A percentile compares a stretch with the other conserved stretches of the same genome.
Evolutionary conservation across 2,329 filamentous ascomycete genomes (phyloP).

Genomic region (Lizonia empirigonia): DNA sequence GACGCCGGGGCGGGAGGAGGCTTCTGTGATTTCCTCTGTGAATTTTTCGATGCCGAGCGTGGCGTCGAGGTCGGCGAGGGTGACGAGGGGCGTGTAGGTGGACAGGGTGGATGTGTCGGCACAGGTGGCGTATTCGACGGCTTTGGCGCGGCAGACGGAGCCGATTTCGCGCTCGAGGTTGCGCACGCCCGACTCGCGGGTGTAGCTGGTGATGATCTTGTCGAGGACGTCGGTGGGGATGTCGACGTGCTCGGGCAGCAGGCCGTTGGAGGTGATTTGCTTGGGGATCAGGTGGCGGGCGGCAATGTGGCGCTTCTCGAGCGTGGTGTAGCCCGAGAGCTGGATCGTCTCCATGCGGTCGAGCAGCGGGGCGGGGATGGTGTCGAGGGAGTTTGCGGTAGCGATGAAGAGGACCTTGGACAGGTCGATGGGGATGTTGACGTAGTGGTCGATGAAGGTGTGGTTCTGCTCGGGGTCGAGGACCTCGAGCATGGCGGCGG

Average conservation of each 20-base stretch:
- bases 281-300: conserved; percentile 93
- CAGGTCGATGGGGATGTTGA: conserved; percentile 92
- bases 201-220: conserved; percentile 96
- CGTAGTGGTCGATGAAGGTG: conserved; percentile 92
- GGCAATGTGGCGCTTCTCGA: conserved; percentile 96
- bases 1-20: conserved; percentile 79
- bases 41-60: conserved; percentile 93
- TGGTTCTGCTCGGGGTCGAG: conserved; percentile 97
- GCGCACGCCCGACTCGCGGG: conserved; percentile 92
- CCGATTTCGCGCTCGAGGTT: conserved; percentile 96
- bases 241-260: conserved; percentile 72
- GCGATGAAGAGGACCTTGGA: conserved; percentile 98
- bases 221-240: conserved; percentile 85
- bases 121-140: conserved; percentile 91
- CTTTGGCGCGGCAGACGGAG: conserved; percentile 82
- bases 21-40: conserved; percentile 94
- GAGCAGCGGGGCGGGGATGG: conserved; percentile 89
- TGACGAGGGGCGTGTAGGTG: conserved; percentile 75
- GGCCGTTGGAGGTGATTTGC: conserved; percentile 88
- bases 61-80: conserved; percentile 79
- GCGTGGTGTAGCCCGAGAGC: conserved; percentile 91
- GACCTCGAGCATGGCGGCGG: conserved; percentile 96
- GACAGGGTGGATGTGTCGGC: conserved; percentile 70
- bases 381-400: conserved; percentile 92
- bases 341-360: conserved; percentile 98